Evolutionary conservation across 306 rosid species (phyloP), one percentile per base, ranked within the genome.

Genomic region (Fagus crenata): DNA sequence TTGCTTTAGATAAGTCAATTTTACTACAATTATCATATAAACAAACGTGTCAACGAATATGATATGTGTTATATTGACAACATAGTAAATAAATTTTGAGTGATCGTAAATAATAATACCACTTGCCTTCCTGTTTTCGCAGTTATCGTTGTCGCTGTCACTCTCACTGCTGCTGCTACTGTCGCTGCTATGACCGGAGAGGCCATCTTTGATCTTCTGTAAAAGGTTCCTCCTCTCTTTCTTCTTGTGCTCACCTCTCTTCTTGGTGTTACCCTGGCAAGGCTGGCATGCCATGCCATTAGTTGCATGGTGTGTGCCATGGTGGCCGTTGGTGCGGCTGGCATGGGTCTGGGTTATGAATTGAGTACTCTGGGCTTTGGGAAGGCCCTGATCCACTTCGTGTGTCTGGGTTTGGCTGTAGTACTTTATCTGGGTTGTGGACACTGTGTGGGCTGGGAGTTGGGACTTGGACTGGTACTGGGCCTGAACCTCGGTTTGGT

Each of bases 191-290:
- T 78, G 42, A 35, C 76, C 71, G 8, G 76, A 70, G 64, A 60
- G 15, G 3, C 72, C 72, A 36, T 71, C 77, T 43, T 70, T 78
- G 59, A 78, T 71, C 76, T 78, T 78, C 71, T 70, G 76, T 22
- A 70, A 37, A 2, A 59, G 69, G 49, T 42, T 42, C 51, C 56
- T 69, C 8, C 49, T 2, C 11, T 71, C 75, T 37, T 49, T 70
- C 32, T 78, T 58, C 64, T 55, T 18, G 61, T 18, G 61, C 61
- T 55, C 61, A 18, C 35, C 63, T 56, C 28, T 56, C 63, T 18
- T 56, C 63, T 56, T 56, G 35, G 35, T 18, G 33, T 56, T 56
- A 3, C 5, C 63, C 11, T 56, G 12, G 8, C 49, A 43, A 6
- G 49, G 7, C 49, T 56, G 12, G 8, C 49, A 43, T 43, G 49